Evolutionary conservation across 352 stramenopile genomes (phyloP).

Genomic region (Phytophthora podocarpi): DNA sequence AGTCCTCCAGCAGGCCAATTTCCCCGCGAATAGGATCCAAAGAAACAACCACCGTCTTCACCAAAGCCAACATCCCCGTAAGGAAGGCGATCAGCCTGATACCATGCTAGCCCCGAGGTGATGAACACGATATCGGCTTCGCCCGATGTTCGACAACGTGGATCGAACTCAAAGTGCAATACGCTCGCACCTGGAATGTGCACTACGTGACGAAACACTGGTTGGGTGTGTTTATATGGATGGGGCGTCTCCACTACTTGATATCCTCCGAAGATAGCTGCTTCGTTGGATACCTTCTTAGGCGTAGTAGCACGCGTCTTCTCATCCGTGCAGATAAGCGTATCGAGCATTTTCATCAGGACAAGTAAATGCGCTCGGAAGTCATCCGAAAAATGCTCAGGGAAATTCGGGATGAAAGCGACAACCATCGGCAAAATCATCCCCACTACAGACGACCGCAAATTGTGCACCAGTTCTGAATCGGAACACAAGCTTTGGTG

Average conservation of each 20-base stretch:
- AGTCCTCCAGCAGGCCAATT: conserved; percentile 66
- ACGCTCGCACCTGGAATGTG: conserved; percentile 55
- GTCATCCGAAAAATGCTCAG: conserved; percentile 33
- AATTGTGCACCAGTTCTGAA: neutral
- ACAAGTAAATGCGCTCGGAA: conserved; percentile 30
- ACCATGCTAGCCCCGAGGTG: conserved; percentile 59
- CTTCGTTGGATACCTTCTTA: neutral
- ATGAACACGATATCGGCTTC: conserved; percentile 75
- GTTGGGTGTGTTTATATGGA: conserved; percentile 66
- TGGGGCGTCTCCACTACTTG: conserved; percentile 69
- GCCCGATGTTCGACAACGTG: conserved; percentile 56
- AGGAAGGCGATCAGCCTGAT: conserved; percentile 59
- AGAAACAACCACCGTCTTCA: conserved; percentile 72
- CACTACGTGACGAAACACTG: conserved; percentile 63
- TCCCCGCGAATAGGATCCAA: conserved; percentile 52
- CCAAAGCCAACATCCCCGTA: conserved; percentile 66
- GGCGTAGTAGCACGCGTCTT: neutral
- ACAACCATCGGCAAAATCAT: conserved; percentile 56
- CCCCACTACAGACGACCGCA: conserved; percentile 44
- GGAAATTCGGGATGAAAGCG: conserved; percentile 49
- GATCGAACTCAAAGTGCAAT: conserved; percentile 76
- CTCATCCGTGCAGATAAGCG: conserved; percentile 2
- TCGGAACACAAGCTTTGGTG: neutral
- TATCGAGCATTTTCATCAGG: conserved; percentile 43
- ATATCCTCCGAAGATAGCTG: conserved; percentile 44